Conservation (phyloP, 306 rosid species). For the Lathyrus oleraceus region DNA sequence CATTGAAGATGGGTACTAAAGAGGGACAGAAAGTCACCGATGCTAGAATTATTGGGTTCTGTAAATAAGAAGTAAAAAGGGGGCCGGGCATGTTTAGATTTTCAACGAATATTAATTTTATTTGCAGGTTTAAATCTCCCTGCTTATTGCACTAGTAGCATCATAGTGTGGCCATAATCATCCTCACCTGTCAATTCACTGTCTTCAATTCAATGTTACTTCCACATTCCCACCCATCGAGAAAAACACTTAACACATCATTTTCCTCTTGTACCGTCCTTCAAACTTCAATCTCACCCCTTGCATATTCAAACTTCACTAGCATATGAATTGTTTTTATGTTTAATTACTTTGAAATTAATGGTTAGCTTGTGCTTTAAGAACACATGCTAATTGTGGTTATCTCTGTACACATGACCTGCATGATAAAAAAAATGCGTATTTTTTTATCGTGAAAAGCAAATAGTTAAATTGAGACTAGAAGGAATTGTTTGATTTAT, state of each 20-base stretch:
- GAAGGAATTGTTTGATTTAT: too few relatives aligned
- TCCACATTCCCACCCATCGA: conserved; percentile 37
- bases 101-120: conserved; percentile 25
- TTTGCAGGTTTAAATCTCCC: neutral
- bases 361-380: too few relatives aligned
- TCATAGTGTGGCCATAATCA: conserved; percentile 26
- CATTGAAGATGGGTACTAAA: neutral
- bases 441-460: too few relatives aligned
- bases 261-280: conserved; percentile 36
- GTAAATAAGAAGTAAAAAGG: conserved; percentile 15
- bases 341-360: too few relatives aligned
- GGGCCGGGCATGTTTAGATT: conserved; percentile 32
- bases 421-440: too few relatives aligned
- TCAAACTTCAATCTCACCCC: neutral
- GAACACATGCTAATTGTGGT: too few relatives aligned
- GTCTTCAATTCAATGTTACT: conserved; percentile 37
- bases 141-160: neutral
- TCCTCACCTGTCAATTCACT: conserved; percentile 53
- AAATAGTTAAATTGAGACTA: too few relatives aligned
- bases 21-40: conserved; percentile 24
- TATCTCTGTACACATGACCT: too few relatives aligned
- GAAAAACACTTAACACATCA: conserved; percentile 28
- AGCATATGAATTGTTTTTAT: neutral
- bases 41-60: conserved; percentile 48
- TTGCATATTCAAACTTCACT: neutral